Evolutionary conservation across 108 stramenopile genomes (phyloP).

Genomic region (Nitzschia sp.): DNA sequence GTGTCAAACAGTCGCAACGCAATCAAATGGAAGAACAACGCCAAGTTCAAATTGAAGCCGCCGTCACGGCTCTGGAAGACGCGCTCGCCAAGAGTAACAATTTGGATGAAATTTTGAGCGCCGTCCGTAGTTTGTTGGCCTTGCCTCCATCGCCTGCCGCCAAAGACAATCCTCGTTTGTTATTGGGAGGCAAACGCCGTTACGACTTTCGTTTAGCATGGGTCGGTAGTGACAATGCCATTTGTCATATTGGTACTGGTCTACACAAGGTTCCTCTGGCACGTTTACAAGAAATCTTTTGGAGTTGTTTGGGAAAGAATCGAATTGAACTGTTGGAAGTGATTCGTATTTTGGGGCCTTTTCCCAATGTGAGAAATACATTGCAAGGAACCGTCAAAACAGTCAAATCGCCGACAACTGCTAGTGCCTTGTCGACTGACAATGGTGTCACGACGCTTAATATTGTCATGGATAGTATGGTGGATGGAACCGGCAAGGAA

Average conservation of each 20-base stretch:
- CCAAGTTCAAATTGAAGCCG: slow-evolving; percentile 14
- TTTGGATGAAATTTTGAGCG: slow-evolving; percentile 21
- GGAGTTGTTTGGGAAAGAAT: slow-evolving; percentile 48
- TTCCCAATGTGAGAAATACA: slow-evolving; percentile 85
- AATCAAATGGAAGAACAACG: slow-evolving; percentile 25
- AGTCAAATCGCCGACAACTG: background rate
- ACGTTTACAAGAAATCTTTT: slow-evolving; percentile 79
- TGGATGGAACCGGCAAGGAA: slow-evolving; percentile 87
- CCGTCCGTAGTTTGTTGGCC: slow-evolving; percentile 16
- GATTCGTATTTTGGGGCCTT: slow-evolving; percentile 87
- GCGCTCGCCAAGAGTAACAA: slow-evolving; percentile 23
- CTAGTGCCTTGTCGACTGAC: background rate
- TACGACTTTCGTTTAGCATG: slow-evolving; percentile 71
- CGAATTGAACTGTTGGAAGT: slow-evolving; percentile 75
- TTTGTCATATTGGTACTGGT: slow-evolving; percentile 82
- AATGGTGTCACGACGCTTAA: background rate
- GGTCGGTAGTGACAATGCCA: slow-evolving; percentile 75
- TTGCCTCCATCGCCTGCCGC: slow-evolving; percentile 7
- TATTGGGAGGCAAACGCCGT: slow-evolving; percentile 18
- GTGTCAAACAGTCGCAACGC: slow-evolving; percentile 20
- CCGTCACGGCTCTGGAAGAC: slow-evolving; percentile 9
- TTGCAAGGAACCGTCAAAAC: slow-evolving; percentile 59
- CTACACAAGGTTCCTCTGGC: slow-evolving; percentile 89
- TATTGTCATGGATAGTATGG: slow-evolving; percentile 64
- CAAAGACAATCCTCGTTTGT: slow-evolving; percentile 13